Percentiles rank a stretch among this genome's conserved stretches.
Conservation (phyloP, 352 stramenopile genomes). For the Aphanomyces stellatus region DNA sequence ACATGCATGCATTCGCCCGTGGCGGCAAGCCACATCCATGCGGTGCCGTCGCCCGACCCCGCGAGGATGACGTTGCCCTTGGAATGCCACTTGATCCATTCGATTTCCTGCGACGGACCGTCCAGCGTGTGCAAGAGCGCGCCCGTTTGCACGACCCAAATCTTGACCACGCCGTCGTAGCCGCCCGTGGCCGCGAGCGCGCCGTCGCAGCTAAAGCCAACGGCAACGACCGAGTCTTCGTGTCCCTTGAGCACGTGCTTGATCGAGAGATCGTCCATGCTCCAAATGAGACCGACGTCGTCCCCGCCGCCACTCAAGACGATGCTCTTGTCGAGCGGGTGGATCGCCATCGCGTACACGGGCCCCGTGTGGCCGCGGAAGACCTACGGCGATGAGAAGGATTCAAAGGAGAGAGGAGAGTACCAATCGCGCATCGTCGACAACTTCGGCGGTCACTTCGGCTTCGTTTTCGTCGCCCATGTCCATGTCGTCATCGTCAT, state of each 20-base stretch:
- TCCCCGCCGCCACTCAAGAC: slow-evolving; percentile 78
- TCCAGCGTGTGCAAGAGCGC: slow-evolving; percentile 73
- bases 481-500: slow-evolving; percentile 62
- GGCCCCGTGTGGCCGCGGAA: slow-evolving; percentile 67
- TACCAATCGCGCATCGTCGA: slow-evolving; percentile 68
- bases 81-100: slow-evolving; percentile 88
- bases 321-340: slow-evolving; percentile 70
- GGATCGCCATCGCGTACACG: slow-evolving; percentile 77
- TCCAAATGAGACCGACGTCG: slow-evolving; percentile 81
- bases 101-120: slow-evolving; percentile 83
- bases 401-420: slow-evolving; percentile 7
- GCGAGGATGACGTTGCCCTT: slow-evolving; percentile 86
- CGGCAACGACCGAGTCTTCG: slow-evolving; percentile 72
- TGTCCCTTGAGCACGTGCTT: slow-evolving; percentile 73
- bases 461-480: slow-evolving; percentile 40
- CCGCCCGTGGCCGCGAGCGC: slow-evolving; percentile 80
- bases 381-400: slow-evolving; percentile 31
- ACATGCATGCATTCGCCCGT: slow-evolving; percentile 97
- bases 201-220: slow-evolving; percentile 82
- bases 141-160: slow-evolving; percentile 85
- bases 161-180: slow-evolving; percentile 79
- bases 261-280: slow-evolving; percentile 65
- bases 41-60: slow-evolving; percentile 77
- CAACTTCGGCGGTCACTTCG: slow-evolving; percentile 57
- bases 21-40: slow-evolving; percentile 91